Evolutionary conservation across 345 rosid genomes (phyloP).

Genomic region (Lepidium sativum): DNA sequence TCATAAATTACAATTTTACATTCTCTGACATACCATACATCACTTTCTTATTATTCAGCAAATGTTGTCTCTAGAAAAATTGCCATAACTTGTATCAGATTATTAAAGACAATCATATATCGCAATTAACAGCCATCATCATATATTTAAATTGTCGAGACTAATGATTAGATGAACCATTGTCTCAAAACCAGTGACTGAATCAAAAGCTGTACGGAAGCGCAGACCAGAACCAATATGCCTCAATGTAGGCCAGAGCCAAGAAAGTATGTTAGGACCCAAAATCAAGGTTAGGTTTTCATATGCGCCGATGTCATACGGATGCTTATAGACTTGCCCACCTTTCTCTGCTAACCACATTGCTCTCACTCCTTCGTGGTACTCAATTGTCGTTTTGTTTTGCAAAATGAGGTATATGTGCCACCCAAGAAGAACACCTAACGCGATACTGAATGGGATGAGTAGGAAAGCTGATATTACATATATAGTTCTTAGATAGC

Average conservation of each 20-base stretch:
- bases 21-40: too few relatives aligned
- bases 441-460: slow-evolving; percentile 51
- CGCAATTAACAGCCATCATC: too few relatives aligned
- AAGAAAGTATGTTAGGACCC: slow-evolving; percentile 64
- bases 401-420: slow-evolving; percentile 73
- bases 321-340: slow-evolving; percentile 73
- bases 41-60: too few relatives aligned
- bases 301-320: slow-evolving; percentile 64
- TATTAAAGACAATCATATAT: too few relatives aligned
- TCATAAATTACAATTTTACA: too few relatives aligned
- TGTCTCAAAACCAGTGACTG: slow-evolving; percentile 9
- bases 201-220: slow-evolving; percentile 57
- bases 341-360: slow-evolving; percentile 95
- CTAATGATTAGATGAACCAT: too few relatives aligned
- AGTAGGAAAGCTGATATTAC: slow-evolving; percentile 68
- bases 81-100: too few relatives aligned
- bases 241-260: slow-evolving; percentile 63
- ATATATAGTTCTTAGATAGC: slow-evolving; percentile 53
- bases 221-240: slow-evolving; percentile 73
- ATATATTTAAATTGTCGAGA: too few relatives aligned
- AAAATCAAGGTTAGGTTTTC: slow-evolving; percentile 63
- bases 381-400: slow-evolving; percentile 94
- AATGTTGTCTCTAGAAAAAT: too few relatives aligned
- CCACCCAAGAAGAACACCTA: slow-evolving; percentile 79
- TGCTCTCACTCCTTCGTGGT: slow-evolving; percentile 92